Percentiles rank a stretch among this genome's conserved stretches.
Evolutionary conservation across 345 rosid species (phyloP).

Genomic region (Firmiana major): DNA sequence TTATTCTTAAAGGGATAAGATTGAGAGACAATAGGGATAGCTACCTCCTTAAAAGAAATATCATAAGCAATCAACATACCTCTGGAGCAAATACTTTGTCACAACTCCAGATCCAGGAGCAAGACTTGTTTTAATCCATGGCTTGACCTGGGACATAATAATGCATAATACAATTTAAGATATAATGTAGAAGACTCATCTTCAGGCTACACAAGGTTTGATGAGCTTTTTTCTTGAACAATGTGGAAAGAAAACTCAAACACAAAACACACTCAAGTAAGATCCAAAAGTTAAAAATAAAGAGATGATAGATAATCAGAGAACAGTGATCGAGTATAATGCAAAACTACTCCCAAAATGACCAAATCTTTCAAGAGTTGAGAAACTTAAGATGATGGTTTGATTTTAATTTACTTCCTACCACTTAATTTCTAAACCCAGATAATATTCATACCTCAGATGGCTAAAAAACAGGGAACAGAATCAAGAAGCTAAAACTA

Average conservation of each 20-base stretch:
- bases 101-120: constrained; percentile 99
- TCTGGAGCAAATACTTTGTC: constrained; percentile 76
- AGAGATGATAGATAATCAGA: neutral
- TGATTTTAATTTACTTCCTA: neutral
- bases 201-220: neutral
- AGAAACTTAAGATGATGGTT: neutral
- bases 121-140: constrained; percentile 98
- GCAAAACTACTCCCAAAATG: neutral
- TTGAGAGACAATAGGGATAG: no score
- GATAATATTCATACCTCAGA: neutral
- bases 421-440: neutral
- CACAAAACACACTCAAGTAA: neutral
- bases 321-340: neutral
- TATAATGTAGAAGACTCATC: neutral
- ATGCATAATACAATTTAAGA: neutral
- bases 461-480: neutral
- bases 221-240: neutral
- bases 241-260: neutral
- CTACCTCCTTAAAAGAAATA: neutral
- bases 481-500: constrained; percentile 10
- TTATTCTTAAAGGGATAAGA: neutral
- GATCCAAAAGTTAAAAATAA: neutral
- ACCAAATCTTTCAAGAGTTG: neutral
- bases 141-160: constrained; percentile 63
- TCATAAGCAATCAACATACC: constrained; percentile 35